These are phyloP conservation scores for Lolium rigidum DNA, from an alignment of 176 grass and related monocot genomes.

Conservation along the genomic window DNA sequence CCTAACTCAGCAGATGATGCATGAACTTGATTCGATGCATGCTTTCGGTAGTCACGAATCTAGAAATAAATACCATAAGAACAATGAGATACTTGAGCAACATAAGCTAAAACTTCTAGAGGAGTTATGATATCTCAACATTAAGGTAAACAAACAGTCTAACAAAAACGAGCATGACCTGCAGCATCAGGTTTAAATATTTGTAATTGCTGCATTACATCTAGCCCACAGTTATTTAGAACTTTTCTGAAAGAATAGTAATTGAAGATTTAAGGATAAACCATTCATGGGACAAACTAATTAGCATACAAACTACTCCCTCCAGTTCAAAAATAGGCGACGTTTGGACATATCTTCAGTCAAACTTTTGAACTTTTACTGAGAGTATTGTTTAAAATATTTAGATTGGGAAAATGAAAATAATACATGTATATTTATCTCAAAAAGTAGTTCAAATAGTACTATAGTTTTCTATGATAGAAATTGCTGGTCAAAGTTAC, in stretches of 20 bases:
- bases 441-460: conserved; percentile 4
- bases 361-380: neutral
- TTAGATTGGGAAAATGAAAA: conserved; percentile 7
- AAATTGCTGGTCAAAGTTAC: neutral
- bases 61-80: conserved; percentile 50
- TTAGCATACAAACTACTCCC: conserved; percentile 27
- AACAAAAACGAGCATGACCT: conserved; percentile 17
- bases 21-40: conserved; percentile 56
- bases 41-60: conserved; percentile 77
- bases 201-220: conserved; percentile 15
- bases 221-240: conserved; percentile 14
- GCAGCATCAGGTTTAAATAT: conserved; percentile 10
- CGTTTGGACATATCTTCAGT: conserved; percentile 7
- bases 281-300: conserved; percentile 20
- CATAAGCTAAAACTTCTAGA: conserved; percentile 16
- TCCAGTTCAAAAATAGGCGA: conserved; percentile 13
- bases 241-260: neutral
- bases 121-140: conserved; percentile 8
- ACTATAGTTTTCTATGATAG: neutral
- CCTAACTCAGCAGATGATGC: conserved; percentile 56
- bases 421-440: conserved; percentile 8
- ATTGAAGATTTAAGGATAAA: conserved; percentile 12
- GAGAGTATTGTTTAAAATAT: conserved; percentile 14
- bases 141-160: conserved; percentile 23
- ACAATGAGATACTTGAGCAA: conserved; percentile 14